Base-by-base conservation (phyloP, 805 yeast species). In the Pichia phayaonensis region DNA sequence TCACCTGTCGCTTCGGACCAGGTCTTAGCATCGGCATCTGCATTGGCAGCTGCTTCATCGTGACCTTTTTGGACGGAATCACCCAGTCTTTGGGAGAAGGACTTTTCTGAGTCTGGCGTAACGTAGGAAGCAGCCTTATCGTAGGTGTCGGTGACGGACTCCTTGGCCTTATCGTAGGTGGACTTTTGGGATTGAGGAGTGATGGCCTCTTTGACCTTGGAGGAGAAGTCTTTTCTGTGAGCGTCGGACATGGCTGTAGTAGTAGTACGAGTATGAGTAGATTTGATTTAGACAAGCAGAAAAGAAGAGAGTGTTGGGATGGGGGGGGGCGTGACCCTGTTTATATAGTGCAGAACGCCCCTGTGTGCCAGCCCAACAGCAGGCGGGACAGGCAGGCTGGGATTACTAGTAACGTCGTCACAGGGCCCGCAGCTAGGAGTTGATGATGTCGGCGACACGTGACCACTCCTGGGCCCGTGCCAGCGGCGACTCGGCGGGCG, bases 171-270 rank as follows among this genome's bases (percentile, higher is more conserved):
- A 66, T 88, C 84, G 45, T 71, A 69, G 61, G 72, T 70, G 40
- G 81, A 58, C 74, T 89, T 89, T 68, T 86, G 76, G 51, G 80
- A 72, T 56, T 87, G 84, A 60, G 96, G 96, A 58, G 77, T 86
- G 44, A 85, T 52, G 42, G 77, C 63, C 76, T 89, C 96, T 51
- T 76, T 48, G 58, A 77, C 71, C 72, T 87, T 86, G 66, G 83
- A 84, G 58, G 83, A 58, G 62, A 89, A 75, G 66, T 76, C 72
- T 73, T 89, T 90, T 84, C 96, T 86, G 61, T 86, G 66, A 46
- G 59, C 47, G 53, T 63, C 66, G 31, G 67, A 61, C 68, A 63
- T 27, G 26, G 40, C 15, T 20, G 27, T 46, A 27, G 13, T 27
- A 8, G 31, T 24, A 24, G 39, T 44, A n/a, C n/a, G 18, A 42